Base-by-base conservation (phyloP, 2,329 filamentous ascomycete genomes). In the Exophiala calicioides region DNA sequence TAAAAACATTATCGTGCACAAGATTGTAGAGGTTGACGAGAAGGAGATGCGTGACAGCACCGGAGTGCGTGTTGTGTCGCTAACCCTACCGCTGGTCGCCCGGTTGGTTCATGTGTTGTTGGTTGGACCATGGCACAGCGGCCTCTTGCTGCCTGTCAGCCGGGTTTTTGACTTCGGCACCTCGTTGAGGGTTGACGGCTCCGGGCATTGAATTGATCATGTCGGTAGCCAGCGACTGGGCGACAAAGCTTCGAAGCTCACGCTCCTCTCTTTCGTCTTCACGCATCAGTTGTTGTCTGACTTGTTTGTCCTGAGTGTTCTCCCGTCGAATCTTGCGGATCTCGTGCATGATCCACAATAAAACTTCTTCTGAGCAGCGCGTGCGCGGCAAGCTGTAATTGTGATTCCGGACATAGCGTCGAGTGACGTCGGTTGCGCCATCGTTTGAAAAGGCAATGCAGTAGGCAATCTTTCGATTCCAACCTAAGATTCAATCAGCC, bases 391-490 rank as follows among this genome's bases (percentile, higher is more conserved):
- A 74, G 59, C 87, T 65, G 44, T 66, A 68, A n/a, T 63, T 56
- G 15, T 77, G 73, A 50, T 68, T 71, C 44, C 72, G 72, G 32
- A 83, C 79, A 60, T 85, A 85, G 57, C 81, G 77, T 33, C 81
- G 74, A n/a, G 81, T 85, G 53, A 85, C 81, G 62, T 85, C 81
- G 60, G 78, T 80, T 50, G 79, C 80, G 44, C 81, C 93, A 52
- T 98, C 93, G 47, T 88, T 90, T 9, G 90, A 95, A 65, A 98
- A 98, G 40, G 91, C 93, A 51, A 98, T 84, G 72, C 90, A 96
- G 71, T 98, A 98, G 0, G 89, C 90, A 75, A 97, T 88, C 73
- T 93, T 94, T 75, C 93, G 93, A 58, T 86, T 84, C 93, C 93
- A 98, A 50, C 90, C 80, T 82, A 55, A 7, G 31, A 44, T 40